Base-by-base conservation (phyloP, 345 rosid species). In the Moricandia moricandioides region DNA sequence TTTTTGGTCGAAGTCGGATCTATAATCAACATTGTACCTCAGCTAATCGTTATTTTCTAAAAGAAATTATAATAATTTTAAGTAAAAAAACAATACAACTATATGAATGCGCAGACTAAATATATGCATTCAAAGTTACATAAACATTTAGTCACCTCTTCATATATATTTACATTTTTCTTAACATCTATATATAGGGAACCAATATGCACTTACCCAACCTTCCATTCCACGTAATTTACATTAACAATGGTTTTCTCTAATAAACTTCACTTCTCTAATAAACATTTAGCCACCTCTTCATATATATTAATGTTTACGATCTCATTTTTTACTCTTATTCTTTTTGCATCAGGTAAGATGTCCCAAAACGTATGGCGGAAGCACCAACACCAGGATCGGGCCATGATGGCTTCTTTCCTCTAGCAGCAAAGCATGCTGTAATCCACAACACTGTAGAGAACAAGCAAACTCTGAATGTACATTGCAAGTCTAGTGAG, bases 401-500 rank as follows among this genome's bases (percentile, higher is more conserved):
- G 24, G 24, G 33, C 33, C 33, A 30, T 30, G 33, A 30, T 5
- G 33, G 33, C 6, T 3, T 30, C 33, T 5, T 30, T 3, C 33
- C 33, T 30, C 33, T 30, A 30, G 33, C 33, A 30, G 33, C 5
- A 30, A 30, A 30, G 33, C 33, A 30, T 30, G 33, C 2, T 5
- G 33, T 30, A 30, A 30, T 30, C 33, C 33, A 30, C 33, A 30
- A 30, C 33, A 30, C 33, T 21, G 24, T 21, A 21, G 24, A 21
- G 24, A 30, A 30, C 33, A 5, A 5, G 33, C 33, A 30, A 30
- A 30, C 6, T 30, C 33, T 30, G 33, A 30, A 5, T 30, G 33
- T 30, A 30, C 33, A 30, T 30, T 66, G 72, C 49, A 74, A 1
- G n/a, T 66, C 78, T 66, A 18, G 5, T 8, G 59, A 58, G 1